Conservation (phyloP, 148 eudicot genomes). For the Arbutus unedo region DNA sequence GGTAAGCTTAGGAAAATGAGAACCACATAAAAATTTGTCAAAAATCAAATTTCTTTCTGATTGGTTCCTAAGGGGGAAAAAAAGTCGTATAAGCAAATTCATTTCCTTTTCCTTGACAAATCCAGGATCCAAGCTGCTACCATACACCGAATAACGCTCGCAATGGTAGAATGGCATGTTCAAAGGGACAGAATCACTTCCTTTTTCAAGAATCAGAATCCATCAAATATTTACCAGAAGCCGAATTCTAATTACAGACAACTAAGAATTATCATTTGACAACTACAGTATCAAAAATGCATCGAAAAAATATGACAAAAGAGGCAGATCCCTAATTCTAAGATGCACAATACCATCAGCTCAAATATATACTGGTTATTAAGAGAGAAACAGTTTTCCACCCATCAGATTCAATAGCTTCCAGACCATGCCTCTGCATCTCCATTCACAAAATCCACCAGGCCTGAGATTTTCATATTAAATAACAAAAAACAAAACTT, state of each 20-base stretch:
- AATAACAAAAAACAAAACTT: not conserved
- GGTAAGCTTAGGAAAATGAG: too few species aligned
- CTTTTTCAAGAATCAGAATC: not conserved
- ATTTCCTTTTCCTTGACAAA: not conserved
- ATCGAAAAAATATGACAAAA: not conserved
- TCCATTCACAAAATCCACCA: not conserved
- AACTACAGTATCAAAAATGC: not conserved
- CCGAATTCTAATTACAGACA: not conserved
- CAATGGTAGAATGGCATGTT: not conserved
- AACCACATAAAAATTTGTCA: too few species aligned
- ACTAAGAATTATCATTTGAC: not conserved
- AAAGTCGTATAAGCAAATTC: not conserved
- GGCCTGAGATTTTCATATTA: not conserved
- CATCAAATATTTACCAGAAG: not conserved
- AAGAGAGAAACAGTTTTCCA: not conserved
- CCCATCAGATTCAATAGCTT: not conserved
- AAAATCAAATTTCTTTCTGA: too few species aligned
- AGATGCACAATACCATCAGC: too few species aligned
- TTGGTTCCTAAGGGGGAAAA: not conserved
- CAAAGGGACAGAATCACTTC: not conserved
- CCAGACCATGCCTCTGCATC: constrained; percentile 1
- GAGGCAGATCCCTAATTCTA: not conserved
- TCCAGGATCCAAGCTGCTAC: not conserved
- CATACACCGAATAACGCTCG: not conserved
- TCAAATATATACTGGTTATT: not conserved